These are phyloP conservation scores for Rhodotorula toruloides DNA, from an alignment of 768 basidiomycete species.

Conservation along the genomic window DNA sequence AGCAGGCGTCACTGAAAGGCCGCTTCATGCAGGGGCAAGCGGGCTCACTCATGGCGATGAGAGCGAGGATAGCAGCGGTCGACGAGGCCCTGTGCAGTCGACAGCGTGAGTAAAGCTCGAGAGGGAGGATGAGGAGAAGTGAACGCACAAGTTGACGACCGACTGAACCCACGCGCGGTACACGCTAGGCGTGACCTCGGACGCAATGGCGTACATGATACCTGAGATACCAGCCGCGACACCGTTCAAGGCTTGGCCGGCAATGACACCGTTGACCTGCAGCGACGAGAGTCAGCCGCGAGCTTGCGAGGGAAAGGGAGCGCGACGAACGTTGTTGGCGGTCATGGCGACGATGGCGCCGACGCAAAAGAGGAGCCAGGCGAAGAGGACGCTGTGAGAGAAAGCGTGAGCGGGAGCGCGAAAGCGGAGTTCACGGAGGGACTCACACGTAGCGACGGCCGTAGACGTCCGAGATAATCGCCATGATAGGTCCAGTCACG, in stretches of 20 bases:
- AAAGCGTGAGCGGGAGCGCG: background rate
- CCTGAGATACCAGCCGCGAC: slow-evolving; percentile 2
- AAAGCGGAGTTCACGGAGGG: background rate
- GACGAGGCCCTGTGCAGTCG: background rate
- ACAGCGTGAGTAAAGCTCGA: background rate
- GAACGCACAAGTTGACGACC: slow-evolving; percentile 1
- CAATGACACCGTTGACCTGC: background rate
- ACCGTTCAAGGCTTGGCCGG: background rate
- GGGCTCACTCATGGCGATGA: slow-evolving; percentile 9
- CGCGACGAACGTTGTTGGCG: background rate
- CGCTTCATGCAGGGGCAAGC: no score
- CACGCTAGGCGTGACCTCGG: slow-evolving; percentile 8
- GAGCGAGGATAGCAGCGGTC: background rate
- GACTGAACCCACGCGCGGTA: slow-evolving; percentile 5
- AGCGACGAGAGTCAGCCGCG: background rate
- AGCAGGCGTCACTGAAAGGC: no score
- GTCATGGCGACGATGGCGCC: slow-evolving; percentile 12
- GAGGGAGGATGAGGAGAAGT: background rate
- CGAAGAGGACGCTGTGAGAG: background rate
- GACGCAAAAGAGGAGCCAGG: slow-evolving; percentile 8
- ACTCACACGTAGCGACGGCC: slow-evolving; percentile 9
- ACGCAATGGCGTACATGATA: slow-evolving; percentile 5
- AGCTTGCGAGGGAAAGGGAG: background rate
- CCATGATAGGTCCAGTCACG: slow-evolving; percentile 9
- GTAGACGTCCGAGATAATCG: slow-evolving; percentile 9